A percentile compares a stretch with the other conserved stretches of the same genome.
These are phyloP conservation scores for Penicillium sp. DNA, from an alignment of 2,329 filamentous ascomycete species.

Conservation along the genomic window DNA sequence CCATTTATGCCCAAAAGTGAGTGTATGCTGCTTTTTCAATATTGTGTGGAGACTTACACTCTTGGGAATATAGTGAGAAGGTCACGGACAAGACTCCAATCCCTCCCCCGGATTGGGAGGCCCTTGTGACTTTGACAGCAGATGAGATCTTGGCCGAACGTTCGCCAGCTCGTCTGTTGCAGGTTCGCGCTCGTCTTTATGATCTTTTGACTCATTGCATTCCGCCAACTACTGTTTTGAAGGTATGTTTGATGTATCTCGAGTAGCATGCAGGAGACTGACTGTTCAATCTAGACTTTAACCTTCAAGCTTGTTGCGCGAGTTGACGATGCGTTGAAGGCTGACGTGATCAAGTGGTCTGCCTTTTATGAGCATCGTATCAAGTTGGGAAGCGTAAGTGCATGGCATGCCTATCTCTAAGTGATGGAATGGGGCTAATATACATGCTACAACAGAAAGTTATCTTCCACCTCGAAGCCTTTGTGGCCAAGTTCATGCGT, in stretches of 20 bases:
- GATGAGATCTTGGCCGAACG: conserved; percentile 91
- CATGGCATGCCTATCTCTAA: too few relatives aligned
- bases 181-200: conserved; percentile 92
- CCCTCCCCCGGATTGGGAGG: conserved; percentile 95
- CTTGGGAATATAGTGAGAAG: conserved; percentile 67
- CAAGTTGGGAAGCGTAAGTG: conserved; percentile 70
- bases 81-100: conserved; percentile 85
- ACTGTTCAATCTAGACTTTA: conserved; percentile 58
- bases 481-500: conserved; percentile 98
- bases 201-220: conserved; percentile 97
- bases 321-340: conserved; percentile 86
- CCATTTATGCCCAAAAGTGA: conserved; percentile 95
- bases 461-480: conserved; percentile 97
- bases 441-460: conserved; percentile 62
- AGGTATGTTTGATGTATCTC: conserved; percentile 49
- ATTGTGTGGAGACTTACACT: conserved; percentile 9
- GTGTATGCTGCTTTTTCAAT: conserved; percentile 29
- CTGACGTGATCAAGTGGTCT: conserved; percentile 91
- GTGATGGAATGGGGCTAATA: conserved; percentile 5
- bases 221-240: conserved; percentile 88
- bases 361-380: conserved; percentile 97
- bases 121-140: conserved; percentile 84
- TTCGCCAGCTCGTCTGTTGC: conserved; percentile 82
- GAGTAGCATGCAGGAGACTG: neutral
- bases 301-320: conserved; percentile 88